Conservation (phyloP, 2,329 filamentous ascomycete genomes). For the Lasiodiplodia citricola region DNA sequence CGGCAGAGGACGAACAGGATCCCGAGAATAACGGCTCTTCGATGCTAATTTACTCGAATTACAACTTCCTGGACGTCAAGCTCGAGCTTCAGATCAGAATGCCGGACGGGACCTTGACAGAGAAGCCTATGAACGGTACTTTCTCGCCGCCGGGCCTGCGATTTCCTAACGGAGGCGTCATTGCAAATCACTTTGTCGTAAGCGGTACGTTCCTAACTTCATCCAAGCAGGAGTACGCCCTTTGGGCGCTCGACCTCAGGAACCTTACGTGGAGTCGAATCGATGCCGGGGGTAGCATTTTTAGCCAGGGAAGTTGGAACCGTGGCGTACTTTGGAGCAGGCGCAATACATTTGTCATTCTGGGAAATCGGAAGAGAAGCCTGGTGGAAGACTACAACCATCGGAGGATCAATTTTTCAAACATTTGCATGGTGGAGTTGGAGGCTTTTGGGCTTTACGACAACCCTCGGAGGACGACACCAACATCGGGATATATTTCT, state of each 20-base stretch:
- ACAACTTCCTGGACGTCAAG: slow-evolving; percentile 98
- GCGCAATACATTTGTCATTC: slow-evolving; percentile 91
- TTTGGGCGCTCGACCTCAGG: slow-evolving; percentile 91
- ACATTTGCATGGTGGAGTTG: slow-evolving; percentile 94
- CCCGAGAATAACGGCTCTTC: slow-evolving; percentile 53
- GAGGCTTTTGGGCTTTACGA: slow-evolving; percentile 98
- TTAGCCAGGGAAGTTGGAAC: slow-evolving; percentile 98
- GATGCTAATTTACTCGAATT: slow-evolving; percentile 99
- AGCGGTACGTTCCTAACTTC: slow-evolving; percentile 97
- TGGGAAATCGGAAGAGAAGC: slow-evolving; percentile 91
- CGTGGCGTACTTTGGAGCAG: slow-evolving; percentile 91
- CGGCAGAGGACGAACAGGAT: slow-evolving; percentile 39
- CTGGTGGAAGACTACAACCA: slow-evolving; percentile 98
- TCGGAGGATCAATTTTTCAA: slow-evolving; percentile 94
- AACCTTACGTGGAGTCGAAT: slow-evolving; percentile 94
- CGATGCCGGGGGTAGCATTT: slow-evolving; percentile 88
- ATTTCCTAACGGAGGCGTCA: slow-evolving; percentile 94
- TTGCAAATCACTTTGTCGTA: slow-evolving; percentile 95
- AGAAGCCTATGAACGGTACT: slow-evolving; percentile 85
- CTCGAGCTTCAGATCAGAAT: slow-evolving; percentile 88
- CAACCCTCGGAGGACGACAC: slow-evolving; percentile 79
- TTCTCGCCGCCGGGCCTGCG: slow-evolving; percentile 90
- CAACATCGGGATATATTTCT: slow-evolving; percentile 83
- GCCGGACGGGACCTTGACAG: slow-evolving; percentile 80
- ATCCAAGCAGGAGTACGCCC: slow-evolving; percentile 95